Evolutionary conservation across 2,329 filamentous ascomycete species (phyloP).

Genomic region (Zopfia rhizophila): DNA sequence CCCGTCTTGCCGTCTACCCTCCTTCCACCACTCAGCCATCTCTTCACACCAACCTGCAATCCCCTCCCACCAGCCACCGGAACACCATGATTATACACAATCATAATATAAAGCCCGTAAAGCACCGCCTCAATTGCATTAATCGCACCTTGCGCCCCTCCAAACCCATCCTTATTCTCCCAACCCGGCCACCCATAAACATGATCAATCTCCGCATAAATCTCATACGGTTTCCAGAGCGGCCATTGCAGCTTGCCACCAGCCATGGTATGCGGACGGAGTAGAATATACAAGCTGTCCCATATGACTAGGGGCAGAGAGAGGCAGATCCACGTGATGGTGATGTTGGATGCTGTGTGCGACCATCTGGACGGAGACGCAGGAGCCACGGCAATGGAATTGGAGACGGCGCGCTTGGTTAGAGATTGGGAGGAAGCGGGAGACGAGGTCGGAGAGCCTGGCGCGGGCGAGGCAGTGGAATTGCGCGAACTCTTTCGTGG

Average conservation of each 20-base stretch:
- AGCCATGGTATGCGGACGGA: conserved; percentile 84
- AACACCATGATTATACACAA: conserved; percentile 58
- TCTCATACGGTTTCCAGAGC: conserved; percentile 79
- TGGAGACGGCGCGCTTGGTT: conserved; percentile 36
- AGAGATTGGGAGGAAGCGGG: conserved; percentile 31
- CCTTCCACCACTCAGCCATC: conserved; percentile 60
- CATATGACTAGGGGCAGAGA: conserved; percentile 83
- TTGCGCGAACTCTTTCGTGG: conserved; percentile 41
- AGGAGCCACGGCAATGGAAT: conserved; percentile 28
- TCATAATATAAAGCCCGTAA: conserved; percentile 71
- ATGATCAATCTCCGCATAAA: conserved; percentile 83
- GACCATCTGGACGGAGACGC: conserved; percentile 57
- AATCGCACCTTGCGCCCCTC: conserved; percentile 75
- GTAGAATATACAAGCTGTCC: conserved; percentile 82
- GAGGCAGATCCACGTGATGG: conserved; percentile 76
- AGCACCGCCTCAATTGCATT: conserved; percentile 75
- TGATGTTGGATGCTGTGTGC: conserved; percentile 68
- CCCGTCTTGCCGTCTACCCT: conserved; percentile 64
- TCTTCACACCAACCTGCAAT: conserved; percentile 51
- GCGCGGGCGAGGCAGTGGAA: conserved; percentile 45
- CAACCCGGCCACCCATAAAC: conserved; percentile 83
- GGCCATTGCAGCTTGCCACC: conserved; percentile 78
- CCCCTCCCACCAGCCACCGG: conserved; percentile 50
- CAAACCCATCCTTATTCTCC: conserved; percentile 75
- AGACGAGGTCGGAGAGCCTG: conserved; percentile 32